phyloP scores from a whole-genome alignment of 345 rosid genomes.

The Acer campestre region DNA sequence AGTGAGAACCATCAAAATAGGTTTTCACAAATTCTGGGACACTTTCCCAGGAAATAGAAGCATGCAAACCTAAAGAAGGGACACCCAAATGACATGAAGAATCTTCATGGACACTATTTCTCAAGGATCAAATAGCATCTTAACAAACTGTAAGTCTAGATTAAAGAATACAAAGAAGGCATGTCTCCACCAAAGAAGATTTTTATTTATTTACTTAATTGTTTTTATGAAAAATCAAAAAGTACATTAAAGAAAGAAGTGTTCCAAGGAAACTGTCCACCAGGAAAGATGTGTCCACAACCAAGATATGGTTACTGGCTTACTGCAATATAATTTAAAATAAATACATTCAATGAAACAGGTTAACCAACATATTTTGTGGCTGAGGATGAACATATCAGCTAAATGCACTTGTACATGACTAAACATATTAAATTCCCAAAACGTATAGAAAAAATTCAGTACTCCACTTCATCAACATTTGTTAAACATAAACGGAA shows the following conservation, averaged over 20 bases:
- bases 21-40: not conserved
- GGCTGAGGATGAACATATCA: not conserved
- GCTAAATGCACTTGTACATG: not conserved
- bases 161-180: not conserved
- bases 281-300: not conserved
- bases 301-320: not conserved
- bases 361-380: not conserved
- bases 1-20: not conserved
- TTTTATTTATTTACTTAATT: too few species aligned
- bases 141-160: not conserved
- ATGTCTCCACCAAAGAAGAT: not conserved
- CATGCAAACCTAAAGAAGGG: not conserved
- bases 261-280: not conserved
- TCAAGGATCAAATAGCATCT: not conserved
- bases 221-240: not conserved
- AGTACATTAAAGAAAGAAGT: not conserved
- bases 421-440: not conserved
- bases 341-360: not conserved
- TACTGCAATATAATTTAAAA: not conserved
- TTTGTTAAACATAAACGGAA: too few species aligned
- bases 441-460: not conserved
- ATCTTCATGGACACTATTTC: not conserved
- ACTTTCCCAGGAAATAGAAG: not conserved
- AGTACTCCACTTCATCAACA: too few species aligned
- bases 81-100: not conserved